Conservation (phyloP, 177 flowering plant species). For the Vitis hybrid region DNA sequence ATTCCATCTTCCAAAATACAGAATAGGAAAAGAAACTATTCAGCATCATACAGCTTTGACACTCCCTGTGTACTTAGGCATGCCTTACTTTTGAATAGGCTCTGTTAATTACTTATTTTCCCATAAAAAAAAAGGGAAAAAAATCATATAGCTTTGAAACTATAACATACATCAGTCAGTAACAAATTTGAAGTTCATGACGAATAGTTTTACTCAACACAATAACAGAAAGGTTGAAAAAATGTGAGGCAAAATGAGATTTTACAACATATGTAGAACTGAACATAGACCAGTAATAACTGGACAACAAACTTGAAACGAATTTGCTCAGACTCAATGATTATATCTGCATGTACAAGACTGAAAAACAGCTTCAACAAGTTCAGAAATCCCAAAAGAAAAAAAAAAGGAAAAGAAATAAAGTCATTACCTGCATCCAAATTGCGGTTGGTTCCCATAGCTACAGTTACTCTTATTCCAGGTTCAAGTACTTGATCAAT, state of each 20-base stretch:
- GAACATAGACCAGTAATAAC: too few species aligned
- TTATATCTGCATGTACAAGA: background rate
- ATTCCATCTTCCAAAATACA: background rate
- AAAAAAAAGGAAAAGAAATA: background rate
- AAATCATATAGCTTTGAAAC: too few species aligned
- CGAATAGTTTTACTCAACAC: too few species aligned
- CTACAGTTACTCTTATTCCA: constrained; percentile 81
- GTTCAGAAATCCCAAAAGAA: background rate
- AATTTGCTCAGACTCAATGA: background rate
- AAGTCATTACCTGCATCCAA: constrained; percentile 56
- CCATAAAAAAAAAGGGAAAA: too few species aligned
- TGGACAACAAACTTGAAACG: background rate
- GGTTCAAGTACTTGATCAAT: constrained; percentile 74
- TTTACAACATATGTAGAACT: too few species aligned
- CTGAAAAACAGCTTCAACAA: background rate
- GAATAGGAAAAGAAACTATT: background rate
- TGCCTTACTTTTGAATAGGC: too few species aligned
- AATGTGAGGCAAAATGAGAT: too few species aligned
- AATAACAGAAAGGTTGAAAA: too few species aligned
- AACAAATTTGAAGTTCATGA: too few species aligned
- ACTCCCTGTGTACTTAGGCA: too few species aligned
- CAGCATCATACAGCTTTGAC: background rate
- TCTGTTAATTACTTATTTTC: too few species aligned
- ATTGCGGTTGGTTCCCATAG: constrained; percentile 80
- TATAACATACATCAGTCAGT: too few species aligned